These are phyloP conservation scores for Aspergillus cristatus DNA, from an alignment of 495 filamentous ascomycete genomes.

Conservation along the genomic window DNA sequence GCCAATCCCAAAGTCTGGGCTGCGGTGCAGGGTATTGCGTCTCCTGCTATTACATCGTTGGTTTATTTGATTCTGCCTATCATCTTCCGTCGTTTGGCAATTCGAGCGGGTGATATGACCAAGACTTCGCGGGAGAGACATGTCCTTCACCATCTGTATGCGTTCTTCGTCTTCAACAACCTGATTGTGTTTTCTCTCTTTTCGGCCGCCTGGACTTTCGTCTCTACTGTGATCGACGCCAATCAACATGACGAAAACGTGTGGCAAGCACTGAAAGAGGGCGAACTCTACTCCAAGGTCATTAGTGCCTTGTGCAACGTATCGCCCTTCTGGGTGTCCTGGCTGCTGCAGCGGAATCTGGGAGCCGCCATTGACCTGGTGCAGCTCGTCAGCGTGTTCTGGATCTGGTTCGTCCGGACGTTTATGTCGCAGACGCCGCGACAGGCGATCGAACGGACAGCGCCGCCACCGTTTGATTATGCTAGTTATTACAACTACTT, in stretches of 20 bases:
- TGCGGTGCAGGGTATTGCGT: slow-evolving; percentile 84
- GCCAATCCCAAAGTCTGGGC: slow-evolving; percentile 62
- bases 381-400: slow-evolving; percentile 70
- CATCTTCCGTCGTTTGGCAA: slow-evolving; percentile 77
- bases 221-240: slow-evolving; percentile 53
- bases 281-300: slow-evolving; percentile 49
- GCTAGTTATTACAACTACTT: slow-evolving; percentile 95
- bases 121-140: slow-evolving; percentile 92
- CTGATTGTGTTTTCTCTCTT: slow-evolving; percentile 90
- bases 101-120: slow-evolving; percentile 72
- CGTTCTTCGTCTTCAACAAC: slow-evolving; percentile 98
- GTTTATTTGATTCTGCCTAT: slow-evolving; percentile 85
- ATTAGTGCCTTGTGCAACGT: slow-evolving; percentile 64
- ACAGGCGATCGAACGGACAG: slow-evolving; percentile 87
- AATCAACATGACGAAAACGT: slow-evolving; percentile 40
- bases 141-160: slow-evolving; percentile 82
- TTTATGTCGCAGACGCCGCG: slow-evolving; percentile 84
- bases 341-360: slow-evolving; percentile 84
- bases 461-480: slow-evolving; percentile 88
- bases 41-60: slow-evolving; percentile 83
- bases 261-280: slow-evolving; percentile 59
- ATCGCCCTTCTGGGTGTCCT: slow-evolving; percentile 90
- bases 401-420: slow-evolving; percentile 71
- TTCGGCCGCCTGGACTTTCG: slow-evolving; percentile 63
- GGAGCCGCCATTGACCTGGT: slow-evolving; percentile 84